Evolutionary conservation across 345 rosid genomes (phyloP), one percentile per base, ranked within the genome.

Genomic region (Arabidopsis thaliana): DNA sequence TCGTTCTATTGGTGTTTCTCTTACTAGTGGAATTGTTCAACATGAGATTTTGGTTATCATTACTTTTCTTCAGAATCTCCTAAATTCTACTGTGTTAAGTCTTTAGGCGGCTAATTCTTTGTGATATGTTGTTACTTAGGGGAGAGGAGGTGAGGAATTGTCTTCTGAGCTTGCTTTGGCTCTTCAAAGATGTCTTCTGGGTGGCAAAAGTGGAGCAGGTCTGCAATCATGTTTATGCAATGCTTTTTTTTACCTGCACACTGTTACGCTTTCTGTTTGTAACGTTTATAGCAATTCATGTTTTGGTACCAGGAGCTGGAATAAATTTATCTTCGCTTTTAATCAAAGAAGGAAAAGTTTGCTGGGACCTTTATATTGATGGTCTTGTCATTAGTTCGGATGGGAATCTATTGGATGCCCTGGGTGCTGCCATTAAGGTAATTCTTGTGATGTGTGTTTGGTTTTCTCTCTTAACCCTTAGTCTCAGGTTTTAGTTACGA

Each of bases 121-220:
- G 12, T 60, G 6, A 67, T 44, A n/a, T 63, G 23, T 34, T 65
- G 50, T 78, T 59, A 20, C 64, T 49, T 81, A 93, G 99, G 98
- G 97, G 45, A 89, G 96, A 83, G 98, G 97, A 8, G 98, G 93
- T 34, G 98, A 93, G 82, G 99, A 86, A 68, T 65, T 92, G 77
- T 92, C 97, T 52, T 50, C 87, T 64, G 98, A 93, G 80, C 98
- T 93, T 74, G 87, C 91, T 4, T 64, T 81, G 38, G 83, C 91
- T 69, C 93, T 92, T 78, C 88, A 85, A 71, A 75, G 37, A 69
- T 92, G 96, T 81, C 91, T 95, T 53, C 81, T 92, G 72, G 99
- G 98, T 66, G 91, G 93, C 72, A 92, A 88, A 84, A 92, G 88
- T 61, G 97, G 96, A 69, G 86, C 93, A 89, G 98, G 97, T 90